Base-by-base conservation (phyloP, 1,284 basidiomycete species). In the Ustilago loliicola region DNA sequence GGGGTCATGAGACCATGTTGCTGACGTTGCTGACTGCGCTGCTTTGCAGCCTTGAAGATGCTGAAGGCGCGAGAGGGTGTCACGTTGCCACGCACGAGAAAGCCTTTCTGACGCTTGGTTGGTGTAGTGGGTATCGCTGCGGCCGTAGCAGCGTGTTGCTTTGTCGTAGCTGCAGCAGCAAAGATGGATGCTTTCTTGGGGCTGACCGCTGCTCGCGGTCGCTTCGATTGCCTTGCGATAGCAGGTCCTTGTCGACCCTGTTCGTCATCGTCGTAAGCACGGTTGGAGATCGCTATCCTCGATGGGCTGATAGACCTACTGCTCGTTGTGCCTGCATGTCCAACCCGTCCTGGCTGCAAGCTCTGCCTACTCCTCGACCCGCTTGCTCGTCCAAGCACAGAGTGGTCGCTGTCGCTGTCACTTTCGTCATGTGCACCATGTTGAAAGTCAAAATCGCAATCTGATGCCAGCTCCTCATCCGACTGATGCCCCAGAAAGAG, bases 11-110 rank as follows among this genome's bases (percentile, higher is more conserved):
- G 21, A 11, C 74, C 74, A 50, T 77, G 74, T 19, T 69, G 65
- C 48, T 62, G 59, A 38, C 53, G 54, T 45, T 73, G 67, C 19
- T 75, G 47, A 21, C 62, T 71, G 65, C 68, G 66, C 30, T 67
- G 64, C n/a, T 65, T 74, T 17, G 66, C 65, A 1, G 68, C 60
- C 36, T 72, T 73, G 60, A 79, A 73, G 48, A 76, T 76, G 48
- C 62, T 67, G 56, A 79, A 77, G 0, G 81, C 81, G 17, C 70
- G 61, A 7, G 79, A 81, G 0, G 81, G 81, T 0, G 81, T 82
- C 2, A 82, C 81, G 29, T 77, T 82, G n/a, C 81, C 81, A 27
- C 72, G 71, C 15, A 82, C 56, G 17, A 72, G 32, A 62, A 80
- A 70, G n/a, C 66, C 53, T 29, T 67, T 73, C 19, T 66, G 64